Evolutionary conservation across 2,329 filamentous ascomycete genomes (phyloP), one percentile per base, ranked within the genome.

Genomic region (Verticillium zaregamsianum): DNA sequence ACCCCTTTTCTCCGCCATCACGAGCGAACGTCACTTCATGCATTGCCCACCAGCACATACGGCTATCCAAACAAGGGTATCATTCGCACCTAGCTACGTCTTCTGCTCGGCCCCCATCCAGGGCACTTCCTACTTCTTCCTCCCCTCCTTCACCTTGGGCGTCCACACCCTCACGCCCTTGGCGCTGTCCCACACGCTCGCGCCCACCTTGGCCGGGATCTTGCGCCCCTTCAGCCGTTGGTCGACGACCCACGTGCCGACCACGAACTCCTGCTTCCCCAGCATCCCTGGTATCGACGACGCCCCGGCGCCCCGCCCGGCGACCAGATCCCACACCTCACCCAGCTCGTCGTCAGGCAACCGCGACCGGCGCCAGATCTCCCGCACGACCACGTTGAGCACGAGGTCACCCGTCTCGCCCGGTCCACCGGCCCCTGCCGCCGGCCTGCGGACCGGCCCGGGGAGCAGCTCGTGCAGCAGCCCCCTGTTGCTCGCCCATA

Each of bases 401-500:
- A 94, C 88, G 55, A 83, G 79, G 15, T 86, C 81, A 5, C 25
- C 54, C 31, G 45, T 49, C 11, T 20, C 54, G 5, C 28, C 28
- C 28, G 28, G 5, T 6, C 28, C 81, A 2, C 25, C 54, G 28
- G 45, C 35, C 11, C 20, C 54, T 28, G 52, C 59, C 2, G 33
- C 59, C 35, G 55, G 60, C 25, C 49, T 45, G 23, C 61, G 33
- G 17, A 28, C 28, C 28, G 58, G 52, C 12, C 59, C 57, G 14
- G 39, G 55, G 33, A 63, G 66, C 2, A 63, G 68, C 14, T 75
- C 68, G 2, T 83, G 71, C 9, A 85, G 74, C 0, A 86, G 62
- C 0, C 91, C 91, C 57, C 87, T 86, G 68, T 95, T 95, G 52
- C 90, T 91, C 1, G 91, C 91, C 90, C 91, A 95, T 1, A 95